Conservation (phyloP, 2,329 filamentous ascomycete species). For the Aspergillus fructus region DNA sequence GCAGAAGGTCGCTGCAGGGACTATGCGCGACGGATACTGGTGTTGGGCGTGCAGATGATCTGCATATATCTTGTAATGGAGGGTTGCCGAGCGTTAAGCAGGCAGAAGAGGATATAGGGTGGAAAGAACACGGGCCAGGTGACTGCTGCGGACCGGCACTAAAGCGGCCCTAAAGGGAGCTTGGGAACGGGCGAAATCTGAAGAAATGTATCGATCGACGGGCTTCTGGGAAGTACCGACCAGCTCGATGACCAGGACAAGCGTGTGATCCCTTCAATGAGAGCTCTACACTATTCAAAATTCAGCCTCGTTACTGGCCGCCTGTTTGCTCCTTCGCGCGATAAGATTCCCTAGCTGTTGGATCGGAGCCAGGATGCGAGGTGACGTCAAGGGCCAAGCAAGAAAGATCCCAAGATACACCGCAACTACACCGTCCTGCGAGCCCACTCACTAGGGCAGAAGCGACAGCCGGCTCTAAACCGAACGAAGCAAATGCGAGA, state of each 20-base stretch:
- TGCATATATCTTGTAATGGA: conserved; percentile 29
- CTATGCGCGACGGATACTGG: conserved; percentile 38
- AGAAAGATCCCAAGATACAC: background rate
- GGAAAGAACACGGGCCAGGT: conserved; percentile 33
- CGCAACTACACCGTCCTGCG: background rate
- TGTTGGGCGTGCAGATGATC: conserved; percentile 53
- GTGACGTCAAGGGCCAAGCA: conserved; percentile 6
- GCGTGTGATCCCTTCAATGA: conserved; percentile 23
- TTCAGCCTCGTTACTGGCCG: background rate
- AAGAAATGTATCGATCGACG: conserved; percentile 14
- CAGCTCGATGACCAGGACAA: conserved; percentile 20
- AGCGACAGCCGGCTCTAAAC: conserved; percentile 10
- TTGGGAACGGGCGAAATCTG: conserved; percentile 20
- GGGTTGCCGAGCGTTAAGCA: conserved; percentile 23
- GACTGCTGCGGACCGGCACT: conserved; percentile 28
- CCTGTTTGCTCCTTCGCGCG: background rate
- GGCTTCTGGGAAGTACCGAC: conserved; percentile 7
- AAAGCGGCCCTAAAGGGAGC: conserved; percentile 20
- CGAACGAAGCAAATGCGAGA: conserved; percentile 15
- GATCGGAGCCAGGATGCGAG: conserved; percentile 7
- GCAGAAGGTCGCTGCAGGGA: conserved; percentile 43
- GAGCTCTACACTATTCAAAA: background rate
- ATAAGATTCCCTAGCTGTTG: background rate
- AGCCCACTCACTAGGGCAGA: background rate
- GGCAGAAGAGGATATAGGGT: conserved; percentile 21